These are phyloP conservation scores for Yarrowia deformans DNA, from an alignment of 805 yeast species.

Conservation along the genomic window DNA sequence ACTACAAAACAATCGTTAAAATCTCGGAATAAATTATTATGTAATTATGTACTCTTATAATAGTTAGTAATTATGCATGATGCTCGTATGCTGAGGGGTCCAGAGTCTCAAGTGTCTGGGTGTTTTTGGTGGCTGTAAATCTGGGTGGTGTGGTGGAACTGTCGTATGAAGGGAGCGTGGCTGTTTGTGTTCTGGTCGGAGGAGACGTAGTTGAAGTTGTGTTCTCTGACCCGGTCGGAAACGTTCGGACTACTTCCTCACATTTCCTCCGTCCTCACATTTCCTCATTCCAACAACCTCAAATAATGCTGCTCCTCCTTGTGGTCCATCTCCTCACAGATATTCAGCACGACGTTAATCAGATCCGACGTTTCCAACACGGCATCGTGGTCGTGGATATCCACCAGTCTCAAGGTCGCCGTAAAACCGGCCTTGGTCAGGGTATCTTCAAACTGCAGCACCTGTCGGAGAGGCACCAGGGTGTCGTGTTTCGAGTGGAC, in stretches of 20 bases:
- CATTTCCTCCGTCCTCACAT: not conserved
- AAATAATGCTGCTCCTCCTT: slow-evolving; percentile 35
- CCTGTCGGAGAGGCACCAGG: slow-evolving; percentile 40
- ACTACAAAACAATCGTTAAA: too few relatives aligned
- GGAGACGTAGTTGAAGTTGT: too few relatives aligned
- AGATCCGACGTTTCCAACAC: slow-evolving; percentile 41
- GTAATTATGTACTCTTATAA: slow-evolving; percentile 8
- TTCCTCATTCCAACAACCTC: not conserved
- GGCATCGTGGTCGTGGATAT: slow-evolving; percentile 40
- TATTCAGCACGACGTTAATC: slow-evolving; percentile 19
- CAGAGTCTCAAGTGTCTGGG: not conserved
- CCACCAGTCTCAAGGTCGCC: slow-evolving; percentile 36
- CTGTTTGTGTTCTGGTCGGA: too few relatives aligned
- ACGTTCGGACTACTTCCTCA: not conserved
- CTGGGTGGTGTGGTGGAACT: too few relatives aligned
- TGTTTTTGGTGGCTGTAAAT: not conserved
- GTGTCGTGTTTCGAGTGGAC: slow-evolving; percentile 41
- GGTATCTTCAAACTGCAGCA: slow-evolving; percentile 40
- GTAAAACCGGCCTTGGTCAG: slow-evolving; percentile 39
- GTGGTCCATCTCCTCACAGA: slow-evolving; percentile 40
- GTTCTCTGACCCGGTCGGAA: too few relatives aligned
- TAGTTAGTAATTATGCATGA: slow-evolving; percentile 23
- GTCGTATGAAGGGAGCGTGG: too few relatives aligned
- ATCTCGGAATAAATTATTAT: slow-evolving; percentile 24
- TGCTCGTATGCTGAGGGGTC: slow-evolving; percentile 12